Evolutionary conservation across 2,329 filamentous ascomycete genomes (phyloP).

Genomic region (Capronia americana): DNA sequence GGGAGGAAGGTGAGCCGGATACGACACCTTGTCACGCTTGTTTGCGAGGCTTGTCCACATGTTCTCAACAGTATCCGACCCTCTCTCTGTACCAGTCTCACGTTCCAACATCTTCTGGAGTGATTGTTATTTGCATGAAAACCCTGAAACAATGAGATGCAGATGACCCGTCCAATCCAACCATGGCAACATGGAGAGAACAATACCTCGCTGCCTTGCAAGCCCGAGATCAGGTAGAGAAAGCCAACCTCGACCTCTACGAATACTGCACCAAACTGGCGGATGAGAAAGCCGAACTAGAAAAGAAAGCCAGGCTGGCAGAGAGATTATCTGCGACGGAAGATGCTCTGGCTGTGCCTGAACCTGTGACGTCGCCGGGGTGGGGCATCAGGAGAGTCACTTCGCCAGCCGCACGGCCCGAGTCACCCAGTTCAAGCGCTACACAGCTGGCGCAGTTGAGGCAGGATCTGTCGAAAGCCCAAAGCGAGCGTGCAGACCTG

Average conservation of each 20-base stretch:
- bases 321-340: slow-evolving; percentile 43
- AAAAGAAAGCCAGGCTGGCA: slow-evolving; percentile 25
- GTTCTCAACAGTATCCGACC: background rate
- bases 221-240: slow-evolving; percentile 72
- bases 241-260: slow-evolving; percentile 71
- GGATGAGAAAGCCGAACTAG: slow-evolving; percentile 40
- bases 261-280: slow-evolving; percentile 65
- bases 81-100: background rate
- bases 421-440: slow-evolving; percentile 39
- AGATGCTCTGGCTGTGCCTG: slow-evolving; percentile 9
- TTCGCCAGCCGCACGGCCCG: slow-evolving; percentile 45
- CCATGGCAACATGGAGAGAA: slow-evolving; percentile 75
- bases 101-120: background rate
- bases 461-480: slow-evolving; percentile 75
- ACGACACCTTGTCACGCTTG: slow-evolving; percentile 1
- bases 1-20: slow-evolving; percentile 28
- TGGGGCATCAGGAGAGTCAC: slow-evolving; percentile 34
- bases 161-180: slow-evolving; percentile 18
- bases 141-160: slow-evolving; percentile 7
- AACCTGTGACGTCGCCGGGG: slow-evolving; percentile 7
- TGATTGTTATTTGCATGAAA: background rate
- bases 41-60: slow-evolving; percentile 8
- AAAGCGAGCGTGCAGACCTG: slow-evolving; percentile 74
- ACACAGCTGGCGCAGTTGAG: slow-evolving; percentile 53
- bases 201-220: slow-evolving; percentile 79